phyloP scores from a whole-genome alignment of 2,329 filamentous ascomycete species.

The Daldinia sp. region DNA sequence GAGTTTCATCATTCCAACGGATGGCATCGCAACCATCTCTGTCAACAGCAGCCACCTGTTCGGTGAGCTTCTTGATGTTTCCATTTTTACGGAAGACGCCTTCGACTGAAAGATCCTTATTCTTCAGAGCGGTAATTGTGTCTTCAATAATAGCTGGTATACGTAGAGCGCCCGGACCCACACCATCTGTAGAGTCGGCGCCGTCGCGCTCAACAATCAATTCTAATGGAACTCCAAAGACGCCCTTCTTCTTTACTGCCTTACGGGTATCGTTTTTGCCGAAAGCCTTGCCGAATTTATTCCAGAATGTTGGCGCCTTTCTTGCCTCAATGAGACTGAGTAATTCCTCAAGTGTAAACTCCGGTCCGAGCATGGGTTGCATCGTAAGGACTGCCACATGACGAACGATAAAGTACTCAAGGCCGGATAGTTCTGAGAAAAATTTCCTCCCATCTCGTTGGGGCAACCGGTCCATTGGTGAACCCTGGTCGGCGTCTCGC shows the following conservation, averaged over 20 bases:
- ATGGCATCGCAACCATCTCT: slow-evolving; percentile 85
- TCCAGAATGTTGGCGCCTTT: slow-evolving; percentile 93
- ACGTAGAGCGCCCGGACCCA: slow-evolving; percentile 89
- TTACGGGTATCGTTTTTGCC: slow-evolving; percentile 82
- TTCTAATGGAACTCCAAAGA: slow-evolving; percentile 92
- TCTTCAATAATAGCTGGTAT: slow-evolving; percentile 97
- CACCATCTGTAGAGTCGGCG: slow-evolving; percentile 96
- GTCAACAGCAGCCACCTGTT: slow-evolving; percentile 88
- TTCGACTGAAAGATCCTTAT: slow-evolving; percentile 99
- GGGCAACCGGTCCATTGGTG: slow-evolving; percentile 63
- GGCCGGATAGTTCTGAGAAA: slow-evolving; percentile 93
- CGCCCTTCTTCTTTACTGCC: slow-evolving; percentile 87
- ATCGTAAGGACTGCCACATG: slow-evolving; percentile 95
- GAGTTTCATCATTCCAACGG: slow-evolving; percentile 87
- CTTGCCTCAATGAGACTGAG: slow-evolving; percentile 92
- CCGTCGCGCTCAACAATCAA: slow-evolving; percentile 91
- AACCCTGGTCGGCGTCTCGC: slow-evolving; percentile 64
- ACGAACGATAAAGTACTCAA: slow-evolving; percentile 97
- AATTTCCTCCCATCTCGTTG: slow-evolving; percentile 77
- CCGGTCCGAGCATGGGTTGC: slow-evolving; percentile 88
- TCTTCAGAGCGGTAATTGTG: slow-evolving; percentile 92
- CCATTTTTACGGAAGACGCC: slow-evolving; percentile 99
- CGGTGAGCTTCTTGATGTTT: slow-evolving; percentile 93
- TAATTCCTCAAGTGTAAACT: slow-evolving; percentile 94
- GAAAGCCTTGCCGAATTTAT: slow-evolving; percentile 96